Evolutionary conservation across 495 filamentous ascomycete species (phyloP).

Genomic region (Extremus antarcticus): DNA sequence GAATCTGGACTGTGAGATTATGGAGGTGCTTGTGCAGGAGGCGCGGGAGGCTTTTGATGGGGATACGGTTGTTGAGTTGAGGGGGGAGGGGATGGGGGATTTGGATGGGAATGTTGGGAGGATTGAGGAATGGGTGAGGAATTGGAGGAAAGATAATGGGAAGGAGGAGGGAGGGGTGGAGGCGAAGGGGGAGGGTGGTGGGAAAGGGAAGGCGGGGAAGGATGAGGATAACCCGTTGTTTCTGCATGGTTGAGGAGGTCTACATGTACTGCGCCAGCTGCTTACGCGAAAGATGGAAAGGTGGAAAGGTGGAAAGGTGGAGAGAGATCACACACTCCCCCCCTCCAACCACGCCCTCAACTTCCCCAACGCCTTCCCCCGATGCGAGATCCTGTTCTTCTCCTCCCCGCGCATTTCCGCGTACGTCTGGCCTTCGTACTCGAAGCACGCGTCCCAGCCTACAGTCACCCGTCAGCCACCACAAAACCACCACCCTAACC

Average conservation of each 20-base stretch:
- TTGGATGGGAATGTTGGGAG: slow-evolving; percentile 79
- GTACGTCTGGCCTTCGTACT: slow-evolving; percentile 88
- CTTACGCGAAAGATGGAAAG: no score
- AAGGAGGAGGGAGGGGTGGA: slow-evolving; percentile 12
- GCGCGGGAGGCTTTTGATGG: slow-evolving; percentile 76
- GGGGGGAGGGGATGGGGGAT: slow-evolving; percentile 68
- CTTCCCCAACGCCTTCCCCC: slow-evolving; percentile 72
- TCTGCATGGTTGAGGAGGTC: slow-evolving; percentile 16
- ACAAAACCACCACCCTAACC: neutral
- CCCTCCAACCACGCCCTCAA: slow-evolving; percentile 68
- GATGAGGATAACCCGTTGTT: slow-evolving; percentile 20
- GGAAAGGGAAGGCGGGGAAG: no score
- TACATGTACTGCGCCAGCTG: no score
- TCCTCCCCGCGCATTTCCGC: slow-evolving; percentile 89
- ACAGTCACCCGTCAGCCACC: neutral
- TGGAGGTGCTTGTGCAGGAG: slow-evolving; percentile 86
- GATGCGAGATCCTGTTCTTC: slow-evolving; percentile 92
- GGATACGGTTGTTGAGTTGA: slow-evolving; percentile 82
- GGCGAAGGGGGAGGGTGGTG: slow-evolving; percentile 1
- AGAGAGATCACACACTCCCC: slow-evolving; percentile 5
- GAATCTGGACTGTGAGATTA: slow-evolving; percentile 95
- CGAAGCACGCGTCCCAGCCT: slow-evolving; percentile 95
- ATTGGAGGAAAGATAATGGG: slow-evolving; percentile 64
- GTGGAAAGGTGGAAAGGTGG: neutral
- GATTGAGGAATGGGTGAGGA: slow-evolving; percentile 67